Percentiles rank a stretch among this genome's conserved stretches.
Conservation (phyloP, 192 early-diverging fungal genomes). For the Coemansia sp. region DNA sequence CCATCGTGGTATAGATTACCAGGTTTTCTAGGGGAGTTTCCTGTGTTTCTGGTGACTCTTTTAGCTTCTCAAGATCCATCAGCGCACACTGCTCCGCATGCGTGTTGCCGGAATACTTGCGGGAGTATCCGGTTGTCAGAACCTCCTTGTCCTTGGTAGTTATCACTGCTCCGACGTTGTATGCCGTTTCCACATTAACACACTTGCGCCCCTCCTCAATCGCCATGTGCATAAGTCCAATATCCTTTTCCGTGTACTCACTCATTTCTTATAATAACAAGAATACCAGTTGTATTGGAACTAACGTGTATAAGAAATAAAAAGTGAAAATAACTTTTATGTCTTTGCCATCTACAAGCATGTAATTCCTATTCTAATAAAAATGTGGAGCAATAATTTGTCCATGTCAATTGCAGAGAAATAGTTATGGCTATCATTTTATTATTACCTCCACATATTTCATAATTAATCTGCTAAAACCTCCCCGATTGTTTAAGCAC, state of each 20-base stretch:
- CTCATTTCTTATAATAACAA: not conserved
- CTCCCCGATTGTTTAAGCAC: no score
- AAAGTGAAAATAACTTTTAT: not conserved
- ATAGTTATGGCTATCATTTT: no score
- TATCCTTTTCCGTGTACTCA: slow-evolving; percentile 42
- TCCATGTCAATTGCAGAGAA: no score
- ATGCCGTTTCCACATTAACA: slow-evolving; percentile 71
- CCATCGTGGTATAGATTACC: slow-evolving; percentile 90
- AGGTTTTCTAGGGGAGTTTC: not conserved
- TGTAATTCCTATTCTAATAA: no score
- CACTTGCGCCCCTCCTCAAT: slow-evolving; percentile 76
- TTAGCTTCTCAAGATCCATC: slow-evolving; percentile 54
- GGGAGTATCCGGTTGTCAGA: slow-evolving; percentile 82
- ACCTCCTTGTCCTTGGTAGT: slow-evolving; percentile 37
- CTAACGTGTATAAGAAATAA: not conserved
- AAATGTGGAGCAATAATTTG: no score
- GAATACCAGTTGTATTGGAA: not conserved
- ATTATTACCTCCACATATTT: no score
- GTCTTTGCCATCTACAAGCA: no score
- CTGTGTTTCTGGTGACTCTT: not conserved
- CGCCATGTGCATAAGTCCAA: slow-evolving; percentile 72
- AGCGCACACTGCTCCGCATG: slow-evolving; percentile 96
- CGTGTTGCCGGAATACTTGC: slow-evolving; percentile 94
- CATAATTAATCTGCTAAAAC: no score
- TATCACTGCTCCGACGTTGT: slow-evolving; percentile 92